Conservation (phyloP, 2,329 filamentous ascomycete genomes). For the Colletotrichum sp. region DNA sequence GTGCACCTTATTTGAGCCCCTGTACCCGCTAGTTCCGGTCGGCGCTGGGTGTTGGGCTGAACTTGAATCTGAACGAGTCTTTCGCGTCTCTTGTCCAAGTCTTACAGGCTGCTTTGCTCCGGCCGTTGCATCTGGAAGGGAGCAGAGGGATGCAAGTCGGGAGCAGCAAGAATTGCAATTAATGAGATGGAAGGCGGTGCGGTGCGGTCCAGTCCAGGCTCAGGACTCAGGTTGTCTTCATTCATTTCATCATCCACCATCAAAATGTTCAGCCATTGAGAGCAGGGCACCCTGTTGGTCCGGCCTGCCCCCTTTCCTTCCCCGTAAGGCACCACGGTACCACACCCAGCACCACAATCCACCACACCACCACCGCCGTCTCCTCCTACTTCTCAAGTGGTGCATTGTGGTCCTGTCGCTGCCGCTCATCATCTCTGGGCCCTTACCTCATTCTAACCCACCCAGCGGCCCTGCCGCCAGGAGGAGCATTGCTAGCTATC, state of each 20-base stretch:
- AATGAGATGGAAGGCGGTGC: background rate
- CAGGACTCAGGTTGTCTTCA: background rate
- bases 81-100: background rate
- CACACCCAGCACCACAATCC: background rate
- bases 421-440: background rate
- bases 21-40: conserved; percentile 3
- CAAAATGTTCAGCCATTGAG: background rate
- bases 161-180: background rate
- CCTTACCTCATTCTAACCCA: conserved; percentile 6
- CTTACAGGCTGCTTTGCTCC: background rate
- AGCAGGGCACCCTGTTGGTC: background rate
- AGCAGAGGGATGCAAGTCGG: background rate
- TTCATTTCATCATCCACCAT: background rate
- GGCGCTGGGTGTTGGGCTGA: background rate
- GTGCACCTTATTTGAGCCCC: conserved; percentile 17
- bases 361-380: background rate
- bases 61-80: background rate
- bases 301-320: background rate
- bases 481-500: background rate
- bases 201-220: background rate
- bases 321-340: background rate
- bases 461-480: background rate
- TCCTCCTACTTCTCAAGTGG: background rate
- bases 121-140: background rate
- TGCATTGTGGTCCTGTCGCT: background rate